Conservation (phyloP, 306 rosid species). For the Sphenostylis stenocarpa region DNA sequence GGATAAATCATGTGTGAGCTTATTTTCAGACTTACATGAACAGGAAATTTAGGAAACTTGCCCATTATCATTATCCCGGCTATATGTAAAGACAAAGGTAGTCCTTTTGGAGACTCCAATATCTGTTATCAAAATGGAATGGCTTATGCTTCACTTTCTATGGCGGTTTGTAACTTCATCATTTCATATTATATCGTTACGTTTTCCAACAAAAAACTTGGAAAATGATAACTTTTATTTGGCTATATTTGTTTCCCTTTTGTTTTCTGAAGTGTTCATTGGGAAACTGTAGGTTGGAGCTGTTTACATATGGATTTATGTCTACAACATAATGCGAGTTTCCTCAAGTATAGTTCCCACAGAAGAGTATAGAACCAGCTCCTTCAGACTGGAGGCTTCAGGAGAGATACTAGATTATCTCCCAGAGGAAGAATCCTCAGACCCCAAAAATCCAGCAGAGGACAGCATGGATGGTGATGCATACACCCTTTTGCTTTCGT, state of each 20-base stretch:
- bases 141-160: constrained; percentile 60
- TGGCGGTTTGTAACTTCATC: constrained; percentile 50
- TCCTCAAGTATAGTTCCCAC: constrained; percentile 40
- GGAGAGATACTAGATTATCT: constrained; percentile 28
- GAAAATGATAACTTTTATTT: background rate
- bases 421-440: constrained; percentile 28
- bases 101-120: constrained; percentile 55
- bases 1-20: constrained; percentile 11
- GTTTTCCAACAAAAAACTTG: background rate
- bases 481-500: constrained; percentile 38
- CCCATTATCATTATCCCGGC: constrained; percentile 53
- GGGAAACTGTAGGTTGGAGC: constrained; percentile 64
- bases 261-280: constrained; percentile 15
- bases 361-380: constrained; percentile 11
- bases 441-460: constrained; percentile 36
- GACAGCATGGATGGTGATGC: constrained; percentile 34
- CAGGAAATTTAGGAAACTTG: constrained; percentile 63
- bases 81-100: constrained; percentile 53
- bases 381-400: constrained; percentile 28
- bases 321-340: constrained; percentile 75
- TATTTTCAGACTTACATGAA: constrained; percentile 22
- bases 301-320: constrained; percentile 73
- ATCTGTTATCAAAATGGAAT: constrained; percentile 49
- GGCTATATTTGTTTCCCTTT: background rate
- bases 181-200: constrained; percentile 2